These are phyloP conservation scores for Sarocladium oryzae DNA, from an alignment of 2,329 filamentous ascomycete species.

Conservation along the genomic window DNA sequence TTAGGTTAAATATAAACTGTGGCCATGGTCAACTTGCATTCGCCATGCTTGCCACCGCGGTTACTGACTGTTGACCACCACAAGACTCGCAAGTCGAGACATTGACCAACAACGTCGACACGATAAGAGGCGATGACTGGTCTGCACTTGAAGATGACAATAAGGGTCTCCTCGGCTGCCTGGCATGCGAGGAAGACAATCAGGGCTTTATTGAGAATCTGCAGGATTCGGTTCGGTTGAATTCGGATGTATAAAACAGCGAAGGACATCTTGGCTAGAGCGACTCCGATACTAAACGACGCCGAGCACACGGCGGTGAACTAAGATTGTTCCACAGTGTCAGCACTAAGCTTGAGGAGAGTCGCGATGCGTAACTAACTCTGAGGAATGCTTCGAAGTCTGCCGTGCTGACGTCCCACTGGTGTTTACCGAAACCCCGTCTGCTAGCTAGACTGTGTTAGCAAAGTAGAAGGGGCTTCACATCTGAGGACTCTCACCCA, in stretches of 20 bases:
- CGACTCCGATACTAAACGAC: constrained; percentile 23
- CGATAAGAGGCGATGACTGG: constrained; percentile 22
- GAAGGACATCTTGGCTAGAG: constrained; percentile 11
- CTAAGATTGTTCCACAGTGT: background rate
- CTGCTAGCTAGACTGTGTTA: background rate
- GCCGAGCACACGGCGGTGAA: constrained; percentile 18
- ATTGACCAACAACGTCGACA: constrained; percentile 17
- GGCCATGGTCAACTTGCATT: background rate
- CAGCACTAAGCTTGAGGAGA: background rate
- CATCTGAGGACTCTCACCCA: background rate
- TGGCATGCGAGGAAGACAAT: constrained; percentile 22
- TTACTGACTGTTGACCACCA: constrained; percentile 26
- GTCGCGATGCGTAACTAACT: background rate
- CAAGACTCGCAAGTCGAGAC: constrained; percentile 21
- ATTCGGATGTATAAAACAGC: constrained; percentile 22
- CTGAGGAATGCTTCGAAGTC: constrained; percentile 1
- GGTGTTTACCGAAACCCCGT: constrained; percentile 1
- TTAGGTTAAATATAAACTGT: constrained; percentile 27
- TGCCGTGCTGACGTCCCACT: background rate
- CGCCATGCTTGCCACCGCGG: background rate
- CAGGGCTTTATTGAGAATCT: constrained; percentile 22
- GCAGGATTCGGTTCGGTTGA: constrained; percentile 18
- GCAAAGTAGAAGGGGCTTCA: background rate
- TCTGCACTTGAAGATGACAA: constrained; percentile 22
- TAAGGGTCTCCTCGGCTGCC: constrained; percentile 22